These are phyloP conservation scores for Grammothele lineata DNA, from an alignment of 768 basidiomycete genomes.

Conservation along the genomic window DNA sequence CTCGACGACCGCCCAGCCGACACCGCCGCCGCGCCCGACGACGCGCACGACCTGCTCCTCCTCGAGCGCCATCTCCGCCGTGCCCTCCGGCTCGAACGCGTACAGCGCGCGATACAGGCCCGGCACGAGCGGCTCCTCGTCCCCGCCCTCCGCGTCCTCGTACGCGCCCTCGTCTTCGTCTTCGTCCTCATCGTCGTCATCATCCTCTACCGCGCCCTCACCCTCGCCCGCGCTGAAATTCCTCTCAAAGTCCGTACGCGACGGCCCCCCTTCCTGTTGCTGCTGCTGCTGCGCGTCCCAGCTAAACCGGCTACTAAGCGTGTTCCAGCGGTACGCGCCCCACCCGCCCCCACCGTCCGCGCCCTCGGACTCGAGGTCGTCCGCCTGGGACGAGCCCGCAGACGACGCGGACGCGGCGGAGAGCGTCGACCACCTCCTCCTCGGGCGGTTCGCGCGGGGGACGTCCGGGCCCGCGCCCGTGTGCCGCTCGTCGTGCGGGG, in stretches of 20 bases:
- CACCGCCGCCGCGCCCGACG: constrained; percentile 70
- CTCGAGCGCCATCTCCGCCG: constrained; percentile 75
- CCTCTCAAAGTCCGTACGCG: constrained; percentile 39
- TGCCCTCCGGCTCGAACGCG: constrained; percentile 74
- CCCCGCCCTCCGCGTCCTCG: constrained; percentile 24
- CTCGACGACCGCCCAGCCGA: constrained; percentile 76
- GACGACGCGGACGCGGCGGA: constrained; percentile 24
- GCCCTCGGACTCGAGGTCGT: constrained; percentile 22
- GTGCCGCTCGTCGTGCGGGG: constrained; percentile 39
- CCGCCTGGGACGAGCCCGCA: constrained; percentile 17
- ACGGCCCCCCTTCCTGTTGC: constrained; percentile 27
- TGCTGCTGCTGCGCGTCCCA: constrained; percentile 29
- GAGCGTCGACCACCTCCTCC: constrained; percentile 24
- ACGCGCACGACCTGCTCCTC: constrained; percentile 76
- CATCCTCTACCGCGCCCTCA: constrained; percentile 24
- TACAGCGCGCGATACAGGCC: constrained; percentile 78
- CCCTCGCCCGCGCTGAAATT: constrained; percentile 35
- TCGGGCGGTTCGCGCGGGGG: constrained; percentile 36
- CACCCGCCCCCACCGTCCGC: constrained; percentile 27
- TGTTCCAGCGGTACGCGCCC: constrained; percentile 39
- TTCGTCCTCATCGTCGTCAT: constrained; percentile 19
- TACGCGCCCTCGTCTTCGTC: constrained; percentile 26
- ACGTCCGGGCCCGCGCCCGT: constrained; percentile 36
- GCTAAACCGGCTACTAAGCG: constrained; percentile 32
- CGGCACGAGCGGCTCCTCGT: constrained; percentile 44